A percentile compares a stretch with the other conserved stretches of the same genome.
These are phyloP conservation scores for Aspergillus saccharolyticus DNA, from an alignment of 495 filamentous ascomycete species.

Conservation along the genomic window DNA sequence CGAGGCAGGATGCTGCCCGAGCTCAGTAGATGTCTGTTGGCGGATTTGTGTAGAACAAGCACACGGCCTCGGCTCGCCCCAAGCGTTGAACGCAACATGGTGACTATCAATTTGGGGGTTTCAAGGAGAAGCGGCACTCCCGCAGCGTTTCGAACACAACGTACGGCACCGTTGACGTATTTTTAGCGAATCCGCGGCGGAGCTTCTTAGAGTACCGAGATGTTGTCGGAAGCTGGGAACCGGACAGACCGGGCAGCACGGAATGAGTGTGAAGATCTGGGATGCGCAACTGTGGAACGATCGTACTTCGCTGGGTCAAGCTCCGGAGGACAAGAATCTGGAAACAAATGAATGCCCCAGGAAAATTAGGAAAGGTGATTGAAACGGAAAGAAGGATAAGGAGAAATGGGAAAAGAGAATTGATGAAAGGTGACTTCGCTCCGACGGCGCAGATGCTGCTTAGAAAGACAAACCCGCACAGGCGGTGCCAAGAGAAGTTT, in stretches of 20 bases:
- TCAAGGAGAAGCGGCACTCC: not conserved
- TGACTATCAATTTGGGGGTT: not conserved
- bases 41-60: slow-evolving; percentile 21
- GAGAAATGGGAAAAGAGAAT: not conserved
- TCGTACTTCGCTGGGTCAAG: not conserved
- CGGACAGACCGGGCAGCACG: slow-evolving; percentile 15
- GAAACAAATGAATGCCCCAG: not conserved
- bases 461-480: not conserved
- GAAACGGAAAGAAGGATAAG: not conserved
- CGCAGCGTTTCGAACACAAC: not conserved
- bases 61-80: slow-evolving; percentile 26
- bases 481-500: slow-evolving; percentile 22
- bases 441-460: not conserved
- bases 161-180: not conserved
- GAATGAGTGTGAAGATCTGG: not conserved
- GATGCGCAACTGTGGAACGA: not conserved
- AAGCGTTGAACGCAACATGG: slow-evolving; percentile 36
- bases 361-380: not conserved
- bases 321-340: not conserved
- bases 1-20: slow-evolving; percentile 28
- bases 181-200: not conserved
- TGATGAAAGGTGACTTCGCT: not conserved
- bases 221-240: slow-evolving; percentile 1
- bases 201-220: slow-evolving; percentile 6
- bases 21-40: slow-evolving; percentile 18